phyloP scores from a whole-genome alignment of 2,329 filamentous ascomycete species.

The Microthyrium microscopicum region DNA sequence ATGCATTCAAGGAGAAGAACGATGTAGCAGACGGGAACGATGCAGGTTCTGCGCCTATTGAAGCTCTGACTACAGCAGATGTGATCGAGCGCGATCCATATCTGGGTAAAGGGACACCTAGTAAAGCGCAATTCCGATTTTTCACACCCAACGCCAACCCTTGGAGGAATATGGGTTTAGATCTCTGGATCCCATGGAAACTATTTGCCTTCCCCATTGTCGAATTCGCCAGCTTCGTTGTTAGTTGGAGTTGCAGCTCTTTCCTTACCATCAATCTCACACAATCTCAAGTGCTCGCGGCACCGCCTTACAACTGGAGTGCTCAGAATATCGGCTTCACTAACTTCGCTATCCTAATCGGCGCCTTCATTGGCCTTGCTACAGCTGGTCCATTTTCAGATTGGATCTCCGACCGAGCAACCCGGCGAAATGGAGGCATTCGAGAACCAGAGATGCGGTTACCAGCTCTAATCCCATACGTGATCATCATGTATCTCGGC shows the following conservation, averaged over 20 bases:
- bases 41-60: no score
- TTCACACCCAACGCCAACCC: constrained; percentile 33
- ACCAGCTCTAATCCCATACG: constrained; percentile 39
- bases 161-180: constrained; percentile 29
- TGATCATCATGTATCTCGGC: constrained; percentile 38
- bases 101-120: constrained; percentile 38
- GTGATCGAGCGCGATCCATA: constrained; percentile 32
- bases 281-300: constrained; percentile 23
- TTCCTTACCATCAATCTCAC: constrained; percentile 48
- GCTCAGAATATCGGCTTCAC: constrained; percentile 10
- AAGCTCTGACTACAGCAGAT: constrained; percentile 10
- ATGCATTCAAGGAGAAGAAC: constrained; percentile 13
- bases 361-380: constrained; percentile 35
- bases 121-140: constrained; percentile 37
- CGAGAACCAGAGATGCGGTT: constrained; percentile 32
- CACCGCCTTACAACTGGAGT: constrained; percentile 7
- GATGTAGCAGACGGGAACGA: neutral
- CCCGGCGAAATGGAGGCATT: constrained; percentile 28
- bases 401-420: constrained; percentile 38
- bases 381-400: constrained; percentile 40
- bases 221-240: constrained; percentile 43
- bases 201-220: constrained; percentile 46
- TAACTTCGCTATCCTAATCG: constrained; percentile 36
- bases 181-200: constrained; percentile 46
- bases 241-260: constrained; percentile 40